phyloP scores from a whole-genome alignment of 306 rosid species.

The Dalbergia cochinchinensis region DNA sequence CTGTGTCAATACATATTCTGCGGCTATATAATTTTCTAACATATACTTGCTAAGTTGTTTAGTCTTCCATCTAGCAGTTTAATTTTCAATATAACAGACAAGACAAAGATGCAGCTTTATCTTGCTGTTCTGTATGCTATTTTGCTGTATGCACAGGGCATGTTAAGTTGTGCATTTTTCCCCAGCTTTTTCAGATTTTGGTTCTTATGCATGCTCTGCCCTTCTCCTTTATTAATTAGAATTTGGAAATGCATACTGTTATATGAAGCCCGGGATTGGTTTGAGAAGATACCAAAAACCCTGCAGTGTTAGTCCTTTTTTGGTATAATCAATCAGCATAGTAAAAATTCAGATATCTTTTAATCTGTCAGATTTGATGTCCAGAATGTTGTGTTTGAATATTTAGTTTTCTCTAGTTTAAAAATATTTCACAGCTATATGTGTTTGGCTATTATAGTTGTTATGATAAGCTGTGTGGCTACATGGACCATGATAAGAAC shows the following conservation, averaged over 20 bases:
- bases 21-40: background rate
- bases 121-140: background rate
- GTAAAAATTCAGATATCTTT: background rate
- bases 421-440: constrained; percentile 13
- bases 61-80: background rate
- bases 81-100: background rate
- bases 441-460: constrained; percentile 1
- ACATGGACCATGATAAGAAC: background rate
- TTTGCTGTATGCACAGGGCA: constrained; percentile 8
- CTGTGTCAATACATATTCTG: background rate
- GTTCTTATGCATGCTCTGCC: constrained; percentile 8
- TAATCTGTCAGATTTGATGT: constrained; percentile 2
- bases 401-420: background rate
- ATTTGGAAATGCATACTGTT: constrained; percentile 11
- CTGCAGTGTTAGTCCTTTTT: background rate
- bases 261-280: constrained; percentile 12
- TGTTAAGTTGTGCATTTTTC: background rate
- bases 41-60: background rate
- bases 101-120: background rate
- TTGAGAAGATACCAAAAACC: background rate
- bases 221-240: background rate
- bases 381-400: background rate
- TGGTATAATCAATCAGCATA: constrained; percentile 12
- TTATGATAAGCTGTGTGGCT: constrained; percentile 11
- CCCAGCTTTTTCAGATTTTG: background rate